Percentiles rank a stretch among this genome's conserved stretches.
Evolutionary conservation across 495 filamentous ascomycete genomes (phyloP).

Genomic region (Pseudomonodictys pantanalensis): DNA sequence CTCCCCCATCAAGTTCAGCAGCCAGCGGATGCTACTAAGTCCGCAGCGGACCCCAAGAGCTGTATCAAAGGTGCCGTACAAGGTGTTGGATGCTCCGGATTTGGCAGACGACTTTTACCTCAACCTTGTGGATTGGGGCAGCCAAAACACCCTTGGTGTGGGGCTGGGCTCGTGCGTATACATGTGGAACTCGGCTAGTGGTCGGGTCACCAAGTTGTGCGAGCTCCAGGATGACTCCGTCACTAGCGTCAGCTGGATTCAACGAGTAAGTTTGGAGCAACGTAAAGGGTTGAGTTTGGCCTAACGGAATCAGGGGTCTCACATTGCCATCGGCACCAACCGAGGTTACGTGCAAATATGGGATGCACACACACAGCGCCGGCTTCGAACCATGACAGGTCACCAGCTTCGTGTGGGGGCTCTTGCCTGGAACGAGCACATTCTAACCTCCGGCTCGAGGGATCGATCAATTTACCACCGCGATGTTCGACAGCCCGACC

Average conservation of each 20-base stretch:
- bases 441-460: constrained; percentile 89
- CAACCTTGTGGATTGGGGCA: constrained; percentile 98
- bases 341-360: constrained; percentile 96
- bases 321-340: constrained; percentile 88
- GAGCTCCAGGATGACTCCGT: constrained; percentile 91
- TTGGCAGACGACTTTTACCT: constrained; percentile 96
- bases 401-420: constrained; percentile 89
- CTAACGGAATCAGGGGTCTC: constrained; percentile 63
- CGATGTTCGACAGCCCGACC: constrained; percentile 89
- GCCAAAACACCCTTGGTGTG: constrained; percentile 86
- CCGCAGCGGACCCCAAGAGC: constrained; percentile 83
- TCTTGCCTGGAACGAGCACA: constrained; percentile 96
- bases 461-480: constrained; percentile 93
- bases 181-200: constrained; percentile 92
- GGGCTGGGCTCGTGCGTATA: constrained; percentile 93
- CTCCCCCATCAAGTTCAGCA: constrained; percentile 84
- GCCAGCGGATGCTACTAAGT: constrained; percentile 85
- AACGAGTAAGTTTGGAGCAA: constrained; percentile 53
- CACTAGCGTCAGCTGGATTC: constrained; percentile 97
- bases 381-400: constrained; percentile 92
- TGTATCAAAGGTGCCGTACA: constrained; percentile 94
- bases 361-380: constrained; percentile 82
- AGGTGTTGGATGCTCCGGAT: constrained; percentile 94
- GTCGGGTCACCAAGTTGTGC: constrained; percentile 86
- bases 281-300: constrained; percentile 2